Base-by-base conservation (phyloP, 1,139 yeast species). In the Eremothecium gossypii region DNA sequence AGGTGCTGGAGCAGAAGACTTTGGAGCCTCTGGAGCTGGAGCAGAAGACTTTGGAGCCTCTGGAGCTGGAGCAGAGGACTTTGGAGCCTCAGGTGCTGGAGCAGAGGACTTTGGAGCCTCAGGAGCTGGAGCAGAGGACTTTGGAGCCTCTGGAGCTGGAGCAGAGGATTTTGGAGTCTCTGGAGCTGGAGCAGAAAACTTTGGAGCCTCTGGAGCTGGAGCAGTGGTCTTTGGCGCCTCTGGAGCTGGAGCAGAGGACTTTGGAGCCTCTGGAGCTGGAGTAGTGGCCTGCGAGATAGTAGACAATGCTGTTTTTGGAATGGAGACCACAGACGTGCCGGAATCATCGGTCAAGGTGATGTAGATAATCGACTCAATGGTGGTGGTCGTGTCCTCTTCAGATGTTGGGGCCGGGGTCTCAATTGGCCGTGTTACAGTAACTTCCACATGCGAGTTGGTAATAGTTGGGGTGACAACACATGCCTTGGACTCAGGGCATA, bases 381-480 rank as follows among this genome's bases (percentile, higher is more conserved):
- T 40, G 26, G 36, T 27, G 9, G 27, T 31, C 8, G 34, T 27
- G 11, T 17, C 23, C 23, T 17, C 23, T 6, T 17, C 23, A 6
- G 23, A 17, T 3, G 23, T 17, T 4, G 23, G 23, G 6, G 37
- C 27, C 9, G 37, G n/a, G 6, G 37, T 17, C 12, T 10, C n/a
- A 10, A 23, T 17, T n/a, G 30, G 10, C 26, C 37, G 27, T 12
- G 42, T 40, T 13, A 40, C 31, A 8, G 27, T 31, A 9, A 36
- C 30, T 8, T 17, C 34, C 7, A 33, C 39, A 8, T 33, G 41
- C 26, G 43, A 8, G 12, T 8, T 31, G 8, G 13, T 12, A 3
- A 29, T 32, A 23, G 38, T 14, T 9, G 48, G 43, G 11, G 36
- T 38, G 12, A 41, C 33, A 27, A 35, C 17, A 31, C 49, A 43